Evolutionary conservation across 1,284 basidiomycete genomes (phyloP).

Genomic region (Leccinum griseonigrum): DNA sequence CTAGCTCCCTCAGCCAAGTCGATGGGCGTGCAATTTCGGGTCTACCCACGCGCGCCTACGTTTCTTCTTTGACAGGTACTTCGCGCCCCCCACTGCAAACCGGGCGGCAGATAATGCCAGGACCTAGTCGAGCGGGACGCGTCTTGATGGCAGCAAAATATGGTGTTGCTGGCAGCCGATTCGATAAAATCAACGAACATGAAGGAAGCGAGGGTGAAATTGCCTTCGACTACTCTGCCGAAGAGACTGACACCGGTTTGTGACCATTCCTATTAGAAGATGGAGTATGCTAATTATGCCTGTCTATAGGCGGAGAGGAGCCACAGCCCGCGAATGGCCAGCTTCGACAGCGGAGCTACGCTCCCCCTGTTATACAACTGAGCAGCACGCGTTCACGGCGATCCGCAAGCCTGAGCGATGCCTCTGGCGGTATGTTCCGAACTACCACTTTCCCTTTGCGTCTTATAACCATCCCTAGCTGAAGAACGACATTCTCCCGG

Average conservation of each 20-base stretch:
- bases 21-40: constrained; percentile 35
- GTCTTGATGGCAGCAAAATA: constrained; percentile 36
- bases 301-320: constrained; percentile 26
- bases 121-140: constrained; percentile 36
- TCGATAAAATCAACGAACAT: constrained; percentile 36
- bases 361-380: constrained; percentile 18
- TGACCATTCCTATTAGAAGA: constrained; percentile 8
- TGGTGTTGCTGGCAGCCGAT: constrained; percentile 23
- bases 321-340: constrained; percentile 25
- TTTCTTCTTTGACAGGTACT: constrained; percentile 25
- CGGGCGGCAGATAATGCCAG: constrained; percentile 36
- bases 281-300: constrained; percentile 1
- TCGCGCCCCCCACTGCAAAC: constrained; percentile 31
- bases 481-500: constrained; percentile 31
- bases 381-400: constrained; percentile 50
- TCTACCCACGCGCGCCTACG: constrained; percentile 31
- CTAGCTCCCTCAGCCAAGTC: constrained; percentile 33
- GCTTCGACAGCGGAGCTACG: constrained; percentile 30
- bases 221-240: constrained; percentile 26
- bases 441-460: constrained; percentile 1
- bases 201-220: constrained; percentile 33
- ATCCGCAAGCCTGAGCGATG: constrained; percentile 69
- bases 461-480: constrained; percentile 15
- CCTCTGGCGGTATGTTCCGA: constrained; percentile 39
- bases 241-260: constrained; percentile 35